A percentile compares a stretch with the other conserved stretches of the same genome.
phyloP scores from a whole-genome alignment of 2,329 filamentous ascomycete genomes.

The Xylariaceae sp. region DNA sequence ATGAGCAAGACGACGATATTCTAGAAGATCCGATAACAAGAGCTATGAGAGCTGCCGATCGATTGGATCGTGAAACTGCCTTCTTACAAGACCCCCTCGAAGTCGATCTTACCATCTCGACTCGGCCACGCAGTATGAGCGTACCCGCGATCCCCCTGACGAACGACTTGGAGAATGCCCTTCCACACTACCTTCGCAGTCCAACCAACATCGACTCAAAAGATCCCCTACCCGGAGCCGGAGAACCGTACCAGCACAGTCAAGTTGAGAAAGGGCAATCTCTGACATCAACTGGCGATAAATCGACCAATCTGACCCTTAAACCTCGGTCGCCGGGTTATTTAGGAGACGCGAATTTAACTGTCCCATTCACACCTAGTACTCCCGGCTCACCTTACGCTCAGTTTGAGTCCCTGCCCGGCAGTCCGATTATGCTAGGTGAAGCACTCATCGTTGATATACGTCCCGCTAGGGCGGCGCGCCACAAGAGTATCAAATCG shows the following conservation, averaged over 20 bases:
- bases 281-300: conserved; percentile 8
- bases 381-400: conserved; percentile 21
- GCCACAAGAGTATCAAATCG: conserved; percentile 23
- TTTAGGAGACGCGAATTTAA: conserved; percentile 12
- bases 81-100: conserved; percentile 47
- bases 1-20: conserved; percentile 13
- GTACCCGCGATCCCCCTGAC: conserved; percentile 43
- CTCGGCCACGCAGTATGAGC: conserved; percentile 45
- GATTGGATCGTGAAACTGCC: conserved; percentile 51
- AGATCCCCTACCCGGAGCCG: conserved; percentile 4
- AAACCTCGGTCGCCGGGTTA: conserved; percentile 8
- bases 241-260: conserved; percentile 5
- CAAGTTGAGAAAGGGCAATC: conserved; percentile 15
- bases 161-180: conserved; percentile 40
- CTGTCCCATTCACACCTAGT: conserved; percentile 14
- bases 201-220: conserved; percentile 19
- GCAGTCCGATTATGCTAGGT: conserved; percentile 27
- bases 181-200: conserved; percentile 47
- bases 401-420: conserved; percentile 22
- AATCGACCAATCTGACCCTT: conserved; percentile 7
- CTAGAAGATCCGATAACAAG: conserved; percentile 46
- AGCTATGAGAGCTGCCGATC: conserved; percentile 56
- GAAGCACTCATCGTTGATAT: conserved; percentile 29
- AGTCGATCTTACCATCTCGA: conserved; percentile 40
- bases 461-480: conserved; percentile 15